Conservation (phyloP, 2,329 filamentous ascomycete species). For the Neobulgaria alba region DNA sequence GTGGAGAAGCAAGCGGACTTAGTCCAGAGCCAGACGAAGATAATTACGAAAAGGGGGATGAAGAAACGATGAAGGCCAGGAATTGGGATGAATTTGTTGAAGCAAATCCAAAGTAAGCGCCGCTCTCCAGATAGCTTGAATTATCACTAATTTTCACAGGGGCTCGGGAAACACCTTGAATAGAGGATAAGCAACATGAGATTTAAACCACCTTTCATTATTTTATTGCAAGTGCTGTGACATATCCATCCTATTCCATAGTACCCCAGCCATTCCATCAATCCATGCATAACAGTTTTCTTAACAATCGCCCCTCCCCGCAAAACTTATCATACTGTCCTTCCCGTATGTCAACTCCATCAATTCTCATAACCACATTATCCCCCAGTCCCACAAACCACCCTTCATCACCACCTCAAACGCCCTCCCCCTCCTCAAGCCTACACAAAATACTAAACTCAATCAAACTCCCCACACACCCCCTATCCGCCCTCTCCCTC, state of each 20-base stretch:
- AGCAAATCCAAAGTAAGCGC: slow-evolving; percentile 61
- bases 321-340: background rate
- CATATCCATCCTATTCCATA: no score
- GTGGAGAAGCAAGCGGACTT: slow-evolving; percentile 64
- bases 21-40: slow-evolving; percentile 78
- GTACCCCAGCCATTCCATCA: no score
- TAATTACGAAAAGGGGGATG: slow-evolving; percentile 76
- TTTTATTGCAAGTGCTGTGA: no score
- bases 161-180: slow-evolving; percentile 79
- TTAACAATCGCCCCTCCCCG: no score
- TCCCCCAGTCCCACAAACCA: no score
- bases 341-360: background rate
- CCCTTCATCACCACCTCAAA: background rate
- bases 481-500: background rate
- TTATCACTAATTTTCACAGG: slow-evolving; percentile 21
- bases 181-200: slow-evolving; percentile 50
- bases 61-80: slow-evolving; percentile 85
- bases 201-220: no score
- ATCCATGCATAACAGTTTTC: no score
- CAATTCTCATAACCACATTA: background rate
- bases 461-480: background rate
- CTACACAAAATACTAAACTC: slow-evolving; percentile 2
- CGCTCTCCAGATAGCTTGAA: background rate
- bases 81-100: slow-evolving; percentile 95
- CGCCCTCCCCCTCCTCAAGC: background rate